Base-by-base conservation (phyloP, 2,329 filamentous ascomycete species). In the Graphium sp. region DNA sequence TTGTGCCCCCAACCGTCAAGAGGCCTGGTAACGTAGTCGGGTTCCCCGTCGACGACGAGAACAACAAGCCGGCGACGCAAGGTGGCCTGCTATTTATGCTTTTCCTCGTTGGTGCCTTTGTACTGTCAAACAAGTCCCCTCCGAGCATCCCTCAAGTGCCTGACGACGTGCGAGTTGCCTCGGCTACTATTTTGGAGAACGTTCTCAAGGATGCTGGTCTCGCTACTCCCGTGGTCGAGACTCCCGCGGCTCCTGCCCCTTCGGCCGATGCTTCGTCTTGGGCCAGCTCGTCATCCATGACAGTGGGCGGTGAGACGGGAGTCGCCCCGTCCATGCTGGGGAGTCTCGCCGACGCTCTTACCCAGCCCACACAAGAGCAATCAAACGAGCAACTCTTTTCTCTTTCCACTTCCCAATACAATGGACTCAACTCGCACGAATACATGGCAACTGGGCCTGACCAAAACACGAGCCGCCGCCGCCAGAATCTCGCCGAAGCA, bases 101-200 rank as follows among this genome's bases (percentile, higher is more conserved):
- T 41, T 79, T 98, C 46, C 77, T 98, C 31, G 85, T 93, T 38
- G 89, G 89, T 47, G 89, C 89, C 30, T 93, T 94, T 47, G 84
- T 95, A 41, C 78, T 89, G 36, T 94, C 87, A 18, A 91, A 85
- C 55, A 73, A 73, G 40, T 69, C 73, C 24, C 62, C 74, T 13
- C 70, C 74, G 22, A 70, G 72, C 39, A 74, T 91, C 40, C 79
- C 80, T 28, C 69, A 69, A 32, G 76, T 87, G 46, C 78, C 82
- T 20, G 78, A 87, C 32, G 79, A 87, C 41, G 72, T 89, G 32
- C 76, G 80, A 34, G 75, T 70, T 37, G 80, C 79, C 22, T 83
- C 81, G 10, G 76, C 79, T 28, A 71, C 74, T 13, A 67, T 89
- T 13, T 68, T 89, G 32, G 71, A 84, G 50, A 82, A 73, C 50